Evolutionary conservation across 2,329 filamentous ascomycete species (phyloP).

Genomic region (Talaromyces sp.): DNA sequence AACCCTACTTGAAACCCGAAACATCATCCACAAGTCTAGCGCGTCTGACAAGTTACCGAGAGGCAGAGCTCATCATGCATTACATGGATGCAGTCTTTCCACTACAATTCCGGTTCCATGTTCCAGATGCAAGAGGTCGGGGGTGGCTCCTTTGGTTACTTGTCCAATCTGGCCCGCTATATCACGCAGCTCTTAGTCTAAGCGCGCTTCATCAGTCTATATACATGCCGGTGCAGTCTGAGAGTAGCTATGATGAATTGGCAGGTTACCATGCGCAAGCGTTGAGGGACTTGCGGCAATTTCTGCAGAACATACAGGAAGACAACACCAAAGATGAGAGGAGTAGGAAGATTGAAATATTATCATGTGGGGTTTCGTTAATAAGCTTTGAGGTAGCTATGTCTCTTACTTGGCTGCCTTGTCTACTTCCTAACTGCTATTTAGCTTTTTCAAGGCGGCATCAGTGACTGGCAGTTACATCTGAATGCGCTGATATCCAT

Average conservation of each 20-base stretch:
- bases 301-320: slow-evolving; percentile 17
- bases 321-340: slow-evolving; percentile 5
- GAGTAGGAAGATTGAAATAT: slow-evolving; percentile 17
- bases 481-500: slow-evolving; percentile 19
- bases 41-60: slow-evolving; percentile 13
- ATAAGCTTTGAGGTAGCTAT: slow-evolving; percentile 20
- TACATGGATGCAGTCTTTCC: slow-evolving; percentile 22
- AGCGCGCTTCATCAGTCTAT: slow-evolving; percentile 20
- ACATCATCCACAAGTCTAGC: background rate
- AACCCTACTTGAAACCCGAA: no score
- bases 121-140: slow-evolving; percentile 13
- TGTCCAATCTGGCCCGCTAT: slow-evolving; percentile 18
- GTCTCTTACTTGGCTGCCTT: background rate
- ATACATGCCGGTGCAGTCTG: slow-evolving; percentile 8
- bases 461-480: slow-evolving; percentile 21
- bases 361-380: slow-evolving; percentile 21
- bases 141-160: slow-evolving; percentile 21
- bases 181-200: slow-evolving; percentile 21
- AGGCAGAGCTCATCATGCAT: slow-evolving; percentile 22
- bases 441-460: slow-evolving; percentile 21
- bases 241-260: slow-evolving; percentile 17
- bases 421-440: background rate
- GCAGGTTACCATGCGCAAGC: slow-evolving; percentile 19
- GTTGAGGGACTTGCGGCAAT: slow-evolving; percentile 17
- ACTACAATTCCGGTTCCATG: slow-evolving; percentile 20